Base-by-base conservation (phyloP, 495 filamentous ascomycete species). In the Aspergillus cavernicola region DNA sequence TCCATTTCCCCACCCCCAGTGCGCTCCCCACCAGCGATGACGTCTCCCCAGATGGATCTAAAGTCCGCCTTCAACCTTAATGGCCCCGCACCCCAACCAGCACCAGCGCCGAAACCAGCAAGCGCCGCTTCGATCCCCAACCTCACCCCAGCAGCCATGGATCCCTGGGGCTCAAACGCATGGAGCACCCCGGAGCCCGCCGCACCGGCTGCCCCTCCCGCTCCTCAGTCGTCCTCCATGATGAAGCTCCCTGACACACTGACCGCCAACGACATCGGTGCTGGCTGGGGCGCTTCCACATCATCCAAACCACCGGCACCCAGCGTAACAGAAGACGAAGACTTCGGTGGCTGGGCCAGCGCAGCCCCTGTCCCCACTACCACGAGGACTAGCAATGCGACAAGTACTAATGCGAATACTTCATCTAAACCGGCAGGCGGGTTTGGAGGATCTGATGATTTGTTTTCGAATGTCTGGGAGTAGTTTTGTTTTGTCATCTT, bases 401-500 rank as follows among this genome's bases (percentile, higher is more conserved):
- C n/a, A n/a, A n/a, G 28, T 20, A 39, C 54, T 47, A 61, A 57
- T 50, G 63, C 56, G n/a, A 68, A 64, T 19, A 51, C 63, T 44
- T 52, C 72, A 41, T 52, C 63, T 46, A 81, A 82, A 65, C 71
- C 78, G 49, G 73, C 71, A 31, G 78, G 77, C 60, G 86, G 85
- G 50, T 86, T 89, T 69, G 84, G 81, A 3, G 82, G 77, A 11
- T 74, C 74, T 48, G 91, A 96, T 58, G 91, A 96, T 74, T 68
- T 96, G 62, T 96, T 95, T 67, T 91, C 87, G 35, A 96, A 96
- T 72, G 91, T 96, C 53, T 96, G 91, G 91, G 78, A 89, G 69
- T 95, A 73, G 51, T 50, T 31, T 24, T 32, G 6, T 47, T 50
- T 45, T 52, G 28, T 45, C 42, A 53, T 56, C 31, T 33, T 41